Evolutionary conservation across 2,329 filamentous ascomycete species (phyloP), one percentile per base, ranked within the genome.

Genomic region (Hirsutella thompsonii): DNA sequence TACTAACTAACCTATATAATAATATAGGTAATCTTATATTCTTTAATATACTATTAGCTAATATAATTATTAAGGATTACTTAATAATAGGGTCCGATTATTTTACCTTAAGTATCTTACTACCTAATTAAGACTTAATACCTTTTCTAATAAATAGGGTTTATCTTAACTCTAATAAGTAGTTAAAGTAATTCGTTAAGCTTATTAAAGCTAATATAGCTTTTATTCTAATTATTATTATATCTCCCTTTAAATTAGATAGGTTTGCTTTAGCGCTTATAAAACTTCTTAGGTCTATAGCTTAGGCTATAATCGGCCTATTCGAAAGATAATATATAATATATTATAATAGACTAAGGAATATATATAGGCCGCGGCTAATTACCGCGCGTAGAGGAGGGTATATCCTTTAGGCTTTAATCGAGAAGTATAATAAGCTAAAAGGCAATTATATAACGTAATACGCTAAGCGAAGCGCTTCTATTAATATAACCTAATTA

Each of bases 401-500:
- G 11, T 32, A 8, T 32, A 5, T 14, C 30, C 30, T 6, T 14
- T 32, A 5, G n/a, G 30, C n/a, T 32, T 32, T 11, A 11, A 26
- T 26, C 6, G 11, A 26, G 23, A 26, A 26, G 23, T 26, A 11
- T 11, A 26, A 11, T 11, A 6, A 26, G 23, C 23, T 5, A 14
- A 32, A 5, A 8, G 30, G 5, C 5, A 32, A 5, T 13, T 32
- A 9, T 38, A 44, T 16, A 36, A 20, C 4, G 37, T 45, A 13
- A 38, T 48, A 9, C 43, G 41, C 14, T 37, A 35, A 14, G 44
- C 38, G 2, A 47, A 46, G 28, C 26, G 36, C 8, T 38, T n/a
- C 10, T 48, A 48, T 33, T 48, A 36, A 44, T 44, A 38, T 11
- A 42, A 43, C 23, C 39, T 47, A 8, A 44, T 47, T 20, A 35